phyloP scores from a whole-genome alignment of 345 rosid species.

The Salix koriyanagi region DNA sequence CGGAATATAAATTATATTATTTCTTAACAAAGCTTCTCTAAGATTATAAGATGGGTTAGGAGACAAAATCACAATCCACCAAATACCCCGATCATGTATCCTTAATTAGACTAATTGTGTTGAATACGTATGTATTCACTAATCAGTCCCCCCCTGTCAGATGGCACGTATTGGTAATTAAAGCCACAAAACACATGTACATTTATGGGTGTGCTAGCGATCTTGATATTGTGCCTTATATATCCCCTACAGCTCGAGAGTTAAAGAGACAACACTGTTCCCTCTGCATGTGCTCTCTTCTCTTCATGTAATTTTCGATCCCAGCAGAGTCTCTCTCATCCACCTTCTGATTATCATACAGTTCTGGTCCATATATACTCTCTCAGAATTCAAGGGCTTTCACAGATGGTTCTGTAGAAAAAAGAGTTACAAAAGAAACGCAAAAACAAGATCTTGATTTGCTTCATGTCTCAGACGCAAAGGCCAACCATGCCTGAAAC shows the following conservation, averaged over 20 bases:
- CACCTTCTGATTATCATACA: slow-evolving; percentile 16
- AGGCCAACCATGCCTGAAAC: slow-evolving; percentile 32
- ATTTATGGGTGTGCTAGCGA: slow-evolving; percentile 10
- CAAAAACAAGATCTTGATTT: slow-evolving; percentile 12
- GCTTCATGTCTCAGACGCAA: slow-evolving; percentile 31
- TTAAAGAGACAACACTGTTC: slow-evolving; percentile 41
- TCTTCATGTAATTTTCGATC: neutral
- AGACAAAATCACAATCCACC: neutral
- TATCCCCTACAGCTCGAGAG: neutral
- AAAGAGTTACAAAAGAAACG: slow-evolving; percentile 6
- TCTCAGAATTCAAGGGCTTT: slow-evolving; percentile 8
- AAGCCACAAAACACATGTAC: slow-evolving; percentile 1
- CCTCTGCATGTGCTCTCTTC: slow-evolving; percentile 45
- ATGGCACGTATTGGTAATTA: neutral
- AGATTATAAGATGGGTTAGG: neutral
- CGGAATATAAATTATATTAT: too few relatives aligned
- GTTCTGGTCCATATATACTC: neutral
- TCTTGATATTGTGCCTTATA: slow-evolving; percentile 11
- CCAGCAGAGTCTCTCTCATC: neutral
- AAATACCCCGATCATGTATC: neutral
- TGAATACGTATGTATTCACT: neutral
- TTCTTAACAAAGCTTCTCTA: neutral
- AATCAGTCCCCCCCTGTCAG: neutral
- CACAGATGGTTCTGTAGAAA: slow-evolving; percentile 1
- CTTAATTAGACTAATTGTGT: slow-evolving; percentile 12